Percentiles rank a stretch among this genome's conserved stretches.
Conservation (phyloP, 2,329 filamentous ascomycete species). For the Pseudogymnoascus sp. region DNA sequence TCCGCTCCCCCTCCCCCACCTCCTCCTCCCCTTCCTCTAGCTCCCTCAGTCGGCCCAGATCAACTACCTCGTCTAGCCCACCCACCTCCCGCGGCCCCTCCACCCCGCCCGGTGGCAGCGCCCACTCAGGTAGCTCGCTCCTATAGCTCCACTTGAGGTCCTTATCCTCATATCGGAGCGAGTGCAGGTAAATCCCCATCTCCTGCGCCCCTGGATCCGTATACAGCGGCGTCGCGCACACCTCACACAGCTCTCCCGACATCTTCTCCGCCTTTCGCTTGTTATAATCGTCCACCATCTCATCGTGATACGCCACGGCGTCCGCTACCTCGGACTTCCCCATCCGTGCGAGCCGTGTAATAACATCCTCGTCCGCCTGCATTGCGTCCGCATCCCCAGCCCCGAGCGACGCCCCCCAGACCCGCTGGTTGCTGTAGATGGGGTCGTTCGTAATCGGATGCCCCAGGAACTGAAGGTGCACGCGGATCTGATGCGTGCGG, state of each 20-base stretch:
- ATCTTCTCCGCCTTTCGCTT: conserved; percentile 88
- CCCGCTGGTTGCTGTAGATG: conserved; percentile 89
- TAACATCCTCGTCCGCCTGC: conserved; percentile 77
- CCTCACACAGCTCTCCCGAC: conserved; percentile 71
- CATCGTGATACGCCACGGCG: conserved; percentile 86
- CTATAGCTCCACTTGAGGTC: conserved; percentile 80
- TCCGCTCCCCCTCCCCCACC: neutral
- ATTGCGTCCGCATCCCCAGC: conserved; percentile 54
- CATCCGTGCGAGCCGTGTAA: conserved; percentile 77
- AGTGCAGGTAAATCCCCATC: conserved; percentile 88
- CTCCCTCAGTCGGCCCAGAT: conserved; percentile 34
- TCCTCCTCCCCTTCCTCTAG: conserved; percentile 1
- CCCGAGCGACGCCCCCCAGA: conserved; percentile 78
- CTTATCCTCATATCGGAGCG: conserved; percentile 77
- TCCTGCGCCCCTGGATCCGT: conserved; percentile 87
- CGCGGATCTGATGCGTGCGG: conserved; percentile 86
- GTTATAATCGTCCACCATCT: conserved; percentile 85
- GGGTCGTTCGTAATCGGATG: conserved; percentile 96
- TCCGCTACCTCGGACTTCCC: conserved; percentile 89
- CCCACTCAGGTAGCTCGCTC: conserved; percentile 79
- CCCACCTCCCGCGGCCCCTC: conserved; percentile 59
- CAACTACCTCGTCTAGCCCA: conserved; percentile 46
- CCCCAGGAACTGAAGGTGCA: conserved; percentile 88
- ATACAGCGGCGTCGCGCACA: conserved; percentile 83
- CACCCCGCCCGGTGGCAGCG: conserved; percentile 56